A percentile compares a stretch with the other conserved stretches of the same genome.
Evolutionary conservation across 306 rosid genomes (phyloP).

Genomic region (Sophora flavescens): DNA sequence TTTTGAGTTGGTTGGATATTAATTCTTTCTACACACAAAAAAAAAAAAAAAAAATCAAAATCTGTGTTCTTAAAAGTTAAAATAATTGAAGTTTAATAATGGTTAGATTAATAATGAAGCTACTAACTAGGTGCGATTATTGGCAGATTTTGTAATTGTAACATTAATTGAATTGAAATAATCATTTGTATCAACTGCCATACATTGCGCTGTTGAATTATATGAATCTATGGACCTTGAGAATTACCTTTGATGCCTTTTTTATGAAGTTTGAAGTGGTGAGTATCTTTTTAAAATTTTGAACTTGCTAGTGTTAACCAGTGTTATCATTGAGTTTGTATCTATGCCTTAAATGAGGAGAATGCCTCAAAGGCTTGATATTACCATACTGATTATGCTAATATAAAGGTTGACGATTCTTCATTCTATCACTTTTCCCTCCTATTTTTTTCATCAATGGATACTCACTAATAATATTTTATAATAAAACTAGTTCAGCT

Average conservation of each 20-base stretch:
- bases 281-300: background rate
- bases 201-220: background rate
- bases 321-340: background rate
- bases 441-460: background rate
- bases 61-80: background rate
- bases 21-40: background rate
- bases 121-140: constrained; percentile 1
- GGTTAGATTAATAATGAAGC: background rate
- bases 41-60: background rate
- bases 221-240: background rate
- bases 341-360: background rate
- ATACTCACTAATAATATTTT: background rate
- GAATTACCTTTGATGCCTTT: background rate
- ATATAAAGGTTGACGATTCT: background rate
- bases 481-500: background rate
- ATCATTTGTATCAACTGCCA: background rate
- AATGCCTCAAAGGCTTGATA: background rate
- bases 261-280: background rate
- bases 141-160: constrained; percentile 15
- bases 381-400: background rate
- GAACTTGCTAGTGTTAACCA: background rate
- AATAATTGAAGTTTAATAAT: background rate
- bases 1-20: constrained; percentile 22
- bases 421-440: background rate
- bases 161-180: background rate